phyloP scores from a whole-genome alignment of 441 rosid species.

The Pelargonium fulgidum region DNA sequence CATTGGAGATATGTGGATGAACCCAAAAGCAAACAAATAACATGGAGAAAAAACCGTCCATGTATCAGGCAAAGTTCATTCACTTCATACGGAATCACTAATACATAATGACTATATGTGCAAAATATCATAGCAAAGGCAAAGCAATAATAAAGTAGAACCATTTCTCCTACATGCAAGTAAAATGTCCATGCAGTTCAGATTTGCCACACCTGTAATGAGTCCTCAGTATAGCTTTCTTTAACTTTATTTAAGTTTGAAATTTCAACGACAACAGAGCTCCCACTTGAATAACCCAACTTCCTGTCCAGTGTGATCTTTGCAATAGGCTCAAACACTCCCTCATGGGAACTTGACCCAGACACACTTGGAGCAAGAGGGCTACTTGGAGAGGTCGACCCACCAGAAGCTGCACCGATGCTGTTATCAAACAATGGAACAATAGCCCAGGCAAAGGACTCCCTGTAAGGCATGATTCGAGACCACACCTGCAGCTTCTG shows the following conservation, averaged over 20 bases:
- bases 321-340: conserved; percentile 67
- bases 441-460: conserved; percentile 97
- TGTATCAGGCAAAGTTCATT: too few species aligned
- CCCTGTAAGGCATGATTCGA: conserved; percentile 96
- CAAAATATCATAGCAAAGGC: too few species aligned
- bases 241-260: conserved; percentile 96
- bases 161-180: too few species aligned
- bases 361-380: conserved; percentile 89
- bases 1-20: too few species aligned
- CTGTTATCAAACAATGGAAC: conserved; percentile 96
- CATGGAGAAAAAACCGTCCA: too few species aligned
- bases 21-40: too few species aligned
- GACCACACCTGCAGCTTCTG: conserved; percentile 99
- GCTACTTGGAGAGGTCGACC: conserved; percentile 96
- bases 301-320: conserved; percentile 91
- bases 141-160: too few species aligned
- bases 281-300: conserved; percentile 76
- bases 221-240: conserved; percentile 94
- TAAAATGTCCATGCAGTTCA: background rate
- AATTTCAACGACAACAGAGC: conserved; percentile 86
- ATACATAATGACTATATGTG: too few species aligned
- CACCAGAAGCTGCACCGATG: conserved; percentile 70
- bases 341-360: conserved; percentile 85
- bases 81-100: too few species aligned
- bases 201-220: conserved; percentile 65